Conservation (phyloP, 352 stramenopile species). For the Globisporangium splendens region DNA sequence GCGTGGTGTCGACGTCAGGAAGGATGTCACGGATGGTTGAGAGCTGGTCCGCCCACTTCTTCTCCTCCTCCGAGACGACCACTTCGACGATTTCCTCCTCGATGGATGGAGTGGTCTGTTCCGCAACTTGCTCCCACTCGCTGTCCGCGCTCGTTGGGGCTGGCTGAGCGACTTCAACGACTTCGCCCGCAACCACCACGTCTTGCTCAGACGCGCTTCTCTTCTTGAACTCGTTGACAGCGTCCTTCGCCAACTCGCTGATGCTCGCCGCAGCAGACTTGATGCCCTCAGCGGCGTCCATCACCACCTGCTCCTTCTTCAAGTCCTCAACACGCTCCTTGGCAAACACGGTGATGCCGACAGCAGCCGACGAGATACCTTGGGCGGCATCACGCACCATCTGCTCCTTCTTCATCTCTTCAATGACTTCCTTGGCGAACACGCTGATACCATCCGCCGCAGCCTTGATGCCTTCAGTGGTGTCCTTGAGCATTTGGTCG, state of each 20-base stretch:
- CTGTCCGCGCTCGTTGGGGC: conserved; percentile 33
- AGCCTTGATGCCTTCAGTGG: conserved; percentile 72
- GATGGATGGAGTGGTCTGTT: conserved; percentile 21
- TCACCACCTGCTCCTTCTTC: conserved; percentile 11
- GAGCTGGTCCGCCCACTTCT: conserved; percentile 75
- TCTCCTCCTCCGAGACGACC: conserved; percentile 55
- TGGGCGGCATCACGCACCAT: conserved; percentile 12
- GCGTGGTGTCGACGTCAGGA: conserved; percentile 39
- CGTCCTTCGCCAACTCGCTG: background rate
- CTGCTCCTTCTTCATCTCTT: conserved; percentile 48
- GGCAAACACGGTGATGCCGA: conserved; percentile 30
- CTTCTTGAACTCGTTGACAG: conserved; percentile 27
- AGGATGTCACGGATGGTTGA: conserved; percentile 77
- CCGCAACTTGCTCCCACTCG: conserved; percentile 67
- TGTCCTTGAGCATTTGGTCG: conserved; percentile 79
- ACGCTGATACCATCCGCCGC: conserved; percentile 66
- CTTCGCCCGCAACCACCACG: conserved; percentile 16
- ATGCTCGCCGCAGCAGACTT: conserved; percentile 1
- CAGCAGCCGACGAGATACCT: conserved; percentile 23
- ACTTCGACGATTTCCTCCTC: conserved; percentile 42
- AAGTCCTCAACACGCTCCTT: conserved; percentile 76
- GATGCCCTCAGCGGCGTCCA: background rate
- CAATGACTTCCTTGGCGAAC: conserved; percentile 75
- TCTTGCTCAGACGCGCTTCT: conserved; percentile 24
- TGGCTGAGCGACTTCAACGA: conserved; percentile 21